Evolutionary conservation across 306 rosid species (phyloP).

Genomic region (Phaseolus lunatus): DNA sequence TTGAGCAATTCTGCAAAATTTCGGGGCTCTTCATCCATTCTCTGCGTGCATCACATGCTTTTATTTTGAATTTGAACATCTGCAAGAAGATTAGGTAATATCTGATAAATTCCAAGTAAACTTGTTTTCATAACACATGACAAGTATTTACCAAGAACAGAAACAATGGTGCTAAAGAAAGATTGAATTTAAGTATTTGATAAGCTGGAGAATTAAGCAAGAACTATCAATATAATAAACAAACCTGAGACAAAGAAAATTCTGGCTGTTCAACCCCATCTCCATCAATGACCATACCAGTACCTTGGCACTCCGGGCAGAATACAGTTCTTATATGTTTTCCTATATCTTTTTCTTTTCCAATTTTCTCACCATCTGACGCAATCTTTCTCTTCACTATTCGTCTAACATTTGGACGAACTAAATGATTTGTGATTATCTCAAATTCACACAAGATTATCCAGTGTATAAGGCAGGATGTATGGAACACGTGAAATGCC

Average conservation of each 20-base stretch:
- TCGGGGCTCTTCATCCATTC: conserved; percentile 91
- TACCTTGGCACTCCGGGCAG: conserved; percentile 97
- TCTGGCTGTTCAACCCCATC: conserved; percentile 60
- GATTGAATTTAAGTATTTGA: not conserved
- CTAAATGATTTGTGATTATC: conserved; percentile 56
- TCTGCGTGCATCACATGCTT: conserved; percentile 75
- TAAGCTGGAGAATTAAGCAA: conserved; percentile 19
- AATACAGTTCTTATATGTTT: conserved; percentile 54
- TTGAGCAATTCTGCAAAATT: conserved; percentile 77
- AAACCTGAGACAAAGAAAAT: conserved; percentile 70
- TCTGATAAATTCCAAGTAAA: conserved; percentile 8
- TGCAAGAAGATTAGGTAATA: conserved; percentile 40
- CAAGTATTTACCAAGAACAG: conserved; percentile 1
- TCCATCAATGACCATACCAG: conserved; percentile 62
- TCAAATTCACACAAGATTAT: conserved; percentile 77
- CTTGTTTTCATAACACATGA: not conserved
- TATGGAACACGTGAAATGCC: conserved; percentile 90
- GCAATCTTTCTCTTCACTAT: conserved; percentile 62
- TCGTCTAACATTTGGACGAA: conserved; percentile 55
- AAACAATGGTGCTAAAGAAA: not conserved
- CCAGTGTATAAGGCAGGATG: conserved; percentile 88
- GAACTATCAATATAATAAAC: conserved; percentile 25
- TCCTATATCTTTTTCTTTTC: conserved; percentile 52
- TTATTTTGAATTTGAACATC: conserved; percentile 78
- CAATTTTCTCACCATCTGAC: conserved; percentile 46